These are phyloP conservation scores for Thielaviopsis musarum DNA, from an alignment of 2,329 filamentous ascomycete species.

Conservation along the genomic window DNA sequence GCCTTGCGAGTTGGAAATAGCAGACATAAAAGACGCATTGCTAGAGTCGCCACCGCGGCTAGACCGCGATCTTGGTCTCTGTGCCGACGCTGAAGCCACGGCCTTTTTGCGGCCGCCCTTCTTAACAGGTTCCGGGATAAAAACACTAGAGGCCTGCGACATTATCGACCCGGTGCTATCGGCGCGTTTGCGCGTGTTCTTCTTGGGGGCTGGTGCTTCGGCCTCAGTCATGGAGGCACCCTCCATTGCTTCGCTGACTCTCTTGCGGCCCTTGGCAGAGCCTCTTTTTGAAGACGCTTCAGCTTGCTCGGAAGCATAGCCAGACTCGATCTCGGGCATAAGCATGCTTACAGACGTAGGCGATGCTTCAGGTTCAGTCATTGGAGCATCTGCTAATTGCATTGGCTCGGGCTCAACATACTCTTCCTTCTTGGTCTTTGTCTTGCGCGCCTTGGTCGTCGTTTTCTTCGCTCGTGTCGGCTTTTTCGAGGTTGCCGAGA, in stretches of 20 bases:
- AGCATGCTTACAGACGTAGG: neutral
- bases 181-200: conserved; percentile 35
- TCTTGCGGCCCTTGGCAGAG: conserved; percentile 33
- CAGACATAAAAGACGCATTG: conserved; percentile 34
- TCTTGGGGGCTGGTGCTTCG: conserved; percentile 39
- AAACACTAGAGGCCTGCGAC: neutral
- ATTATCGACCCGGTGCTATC: conserved; percentile 27
- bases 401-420: conserved; percentile 25
- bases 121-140: conserved; percentile 13
- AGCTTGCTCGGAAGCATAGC: neutral
- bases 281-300: conserved; percentile 21
- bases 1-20: conserved; percentile 29
- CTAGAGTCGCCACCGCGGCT: conserved; percentile 15
- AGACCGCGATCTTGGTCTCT: conserved; percentile 2
- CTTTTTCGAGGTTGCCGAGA: conserved; percentile 26
- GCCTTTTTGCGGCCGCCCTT: conserved; percentile 22
- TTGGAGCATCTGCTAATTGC: neutral
- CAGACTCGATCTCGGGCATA: neutral
- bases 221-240: conserved; percentile 26
- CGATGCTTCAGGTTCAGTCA: neutral
- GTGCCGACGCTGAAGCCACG: conserved; percentile 23
- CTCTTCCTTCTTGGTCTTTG: conserved; percentile 35
- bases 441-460: conserved; percentile 24
- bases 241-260: conserved; percentile 42
- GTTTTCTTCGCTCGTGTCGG: conserved; percentile 35